These are phyloP conservation scores for Gonium pectorale DNA, from an alignment of 139 green algal genomes.

Conservation along the genomic window DNA sequence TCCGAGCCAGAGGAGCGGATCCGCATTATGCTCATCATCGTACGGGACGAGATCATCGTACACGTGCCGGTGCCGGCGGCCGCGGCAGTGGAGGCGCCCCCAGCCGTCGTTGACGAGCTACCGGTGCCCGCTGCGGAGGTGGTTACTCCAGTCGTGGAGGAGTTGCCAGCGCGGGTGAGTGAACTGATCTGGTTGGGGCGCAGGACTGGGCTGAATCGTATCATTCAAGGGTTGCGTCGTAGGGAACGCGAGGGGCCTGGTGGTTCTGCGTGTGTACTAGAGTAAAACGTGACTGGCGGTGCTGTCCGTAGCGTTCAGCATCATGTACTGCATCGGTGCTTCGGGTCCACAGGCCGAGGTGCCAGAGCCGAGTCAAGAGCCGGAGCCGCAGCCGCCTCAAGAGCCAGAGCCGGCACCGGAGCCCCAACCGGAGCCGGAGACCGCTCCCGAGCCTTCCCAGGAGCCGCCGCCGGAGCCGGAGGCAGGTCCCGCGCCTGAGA, in stretches of 20 bases:
- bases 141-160: not conserved
- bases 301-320: not conserved
- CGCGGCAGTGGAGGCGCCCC: not conserved
- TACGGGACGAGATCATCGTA: slow-evolving; percentile 16
- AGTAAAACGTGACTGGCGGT: not conserved
- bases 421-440: not conserved
- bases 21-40: slow-evolving; percentile 24
- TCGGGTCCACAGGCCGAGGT: not conserved
- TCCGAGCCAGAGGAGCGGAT: slow-evolving; percentile 28
- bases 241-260: too few species aligned
- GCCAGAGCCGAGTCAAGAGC: not conserved
- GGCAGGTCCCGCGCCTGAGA: not conserved
- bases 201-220: too few species aligned
- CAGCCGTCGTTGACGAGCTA: not conserved
- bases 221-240: too few species aligned
- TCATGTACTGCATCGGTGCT: not conserved
- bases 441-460: not conserved
- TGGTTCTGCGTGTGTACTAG: too few species aligned
- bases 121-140: too few species aligned
- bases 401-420: not conserved
- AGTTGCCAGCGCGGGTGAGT: not conserved
- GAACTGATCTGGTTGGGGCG: not conserved
- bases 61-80: not conserved
- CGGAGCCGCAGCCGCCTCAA: not conserved
- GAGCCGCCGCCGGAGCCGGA: not conserved